phyloP scores from a whole-genome alignment of 2,329 filamentous ascomycete genomes.

The Xylariaceae sp. region DNA sequence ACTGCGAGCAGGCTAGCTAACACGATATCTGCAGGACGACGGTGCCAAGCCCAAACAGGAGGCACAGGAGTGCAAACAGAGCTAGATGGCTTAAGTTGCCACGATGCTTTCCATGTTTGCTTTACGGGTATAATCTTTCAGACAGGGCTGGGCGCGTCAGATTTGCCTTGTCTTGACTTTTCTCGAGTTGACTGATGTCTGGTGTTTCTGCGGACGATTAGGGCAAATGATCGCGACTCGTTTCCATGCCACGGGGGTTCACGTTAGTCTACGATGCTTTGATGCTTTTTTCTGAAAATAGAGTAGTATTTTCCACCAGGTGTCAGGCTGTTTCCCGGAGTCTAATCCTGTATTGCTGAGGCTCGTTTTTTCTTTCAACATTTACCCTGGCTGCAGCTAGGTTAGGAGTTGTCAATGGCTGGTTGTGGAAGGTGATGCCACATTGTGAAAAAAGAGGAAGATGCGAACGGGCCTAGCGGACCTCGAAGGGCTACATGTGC shows the following conservation, averaged over 20 bases:
- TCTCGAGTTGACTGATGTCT: constrained; percentile 9
- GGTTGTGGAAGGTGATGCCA: constrained; percentile 20
- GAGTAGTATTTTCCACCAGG: constrained; percentile 32
- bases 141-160: constrained; percentile 9
- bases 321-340: constrained; percentile 31
- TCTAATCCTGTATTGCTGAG: constrained; percentile 32
- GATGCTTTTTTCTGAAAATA: constrained; percentile 28
- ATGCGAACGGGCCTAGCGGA: constrained; percentile 20
- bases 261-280: constrained; percentile 22
- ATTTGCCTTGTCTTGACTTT: constrained; percentile 11
- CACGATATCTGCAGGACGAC: constrained; percentile 61
- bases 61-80: constrained; percentile 93
- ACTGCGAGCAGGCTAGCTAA: constrained; percentile 22
- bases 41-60: constrained; percentile 89
- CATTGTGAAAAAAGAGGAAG: constrained; percentile 21
- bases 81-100: constrained; percentile 47
- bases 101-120: constrained; percentile 9
- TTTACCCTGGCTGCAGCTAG: constrained; percentile 26
- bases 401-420: constrained; percentile 20
- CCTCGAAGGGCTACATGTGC: constrained; percentile 20
- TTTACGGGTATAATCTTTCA: constrained; percentile 9
- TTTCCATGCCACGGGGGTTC: constrained; percentile 30
- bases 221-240: constrained; percentile 22
- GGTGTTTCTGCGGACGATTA: constrained; percentile 3
- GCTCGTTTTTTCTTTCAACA: constrained; percentile 32